phyloP scores from a whole-genome alignment of 345 rosid species.

The Syzygium aqueum region DNA sequence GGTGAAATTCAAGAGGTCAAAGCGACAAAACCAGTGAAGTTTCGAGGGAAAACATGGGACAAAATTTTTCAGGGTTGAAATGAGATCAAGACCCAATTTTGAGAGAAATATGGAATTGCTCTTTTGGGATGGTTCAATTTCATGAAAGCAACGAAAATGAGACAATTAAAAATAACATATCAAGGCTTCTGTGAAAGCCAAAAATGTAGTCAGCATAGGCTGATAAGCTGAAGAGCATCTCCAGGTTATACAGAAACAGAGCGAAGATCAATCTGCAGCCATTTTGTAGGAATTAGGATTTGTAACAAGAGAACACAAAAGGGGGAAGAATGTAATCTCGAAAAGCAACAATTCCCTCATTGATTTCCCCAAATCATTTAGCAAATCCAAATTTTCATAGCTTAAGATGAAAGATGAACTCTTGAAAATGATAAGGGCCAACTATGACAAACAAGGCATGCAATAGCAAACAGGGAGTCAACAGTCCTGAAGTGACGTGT shows the following conservation, averaged over 20 bases:
- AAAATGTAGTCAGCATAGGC: not conserved
- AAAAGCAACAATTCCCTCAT: not conserved
- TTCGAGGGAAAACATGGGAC: not conserved
- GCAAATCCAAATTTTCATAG: not conserved
- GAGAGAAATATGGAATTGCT: not conserved
- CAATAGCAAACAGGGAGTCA: not conserved
- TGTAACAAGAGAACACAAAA: not conserved
- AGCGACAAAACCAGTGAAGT: not conserved
- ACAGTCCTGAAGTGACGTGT: not conserved
- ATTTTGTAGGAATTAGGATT: not conserved
- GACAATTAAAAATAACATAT: not conserved
- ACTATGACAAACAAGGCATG: not conserved
- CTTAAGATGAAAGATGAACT: not conserved
- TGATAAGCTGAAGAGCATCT: not conserved
- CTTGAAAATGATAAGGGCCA: not conserved
- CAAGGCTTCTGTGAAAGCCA: not conserved
- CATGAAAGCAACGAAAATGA: not conserved
- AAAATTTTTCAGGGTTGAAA: not conserved
- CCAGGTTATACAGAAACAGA: not conserved
- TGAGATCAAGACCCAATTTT: not conserved
- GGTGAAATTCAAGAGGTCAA: not conserved
- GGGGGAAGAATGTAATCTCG: not conserved
- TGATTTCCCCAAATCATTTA: not conserved
- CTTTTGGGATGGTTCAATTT: not conserved
- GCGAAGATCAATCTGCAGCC: not conserved